Conservation (phyloP, 2,329 filamentous ascomycete species). For the Fusarium sarcochroum region DNA sequence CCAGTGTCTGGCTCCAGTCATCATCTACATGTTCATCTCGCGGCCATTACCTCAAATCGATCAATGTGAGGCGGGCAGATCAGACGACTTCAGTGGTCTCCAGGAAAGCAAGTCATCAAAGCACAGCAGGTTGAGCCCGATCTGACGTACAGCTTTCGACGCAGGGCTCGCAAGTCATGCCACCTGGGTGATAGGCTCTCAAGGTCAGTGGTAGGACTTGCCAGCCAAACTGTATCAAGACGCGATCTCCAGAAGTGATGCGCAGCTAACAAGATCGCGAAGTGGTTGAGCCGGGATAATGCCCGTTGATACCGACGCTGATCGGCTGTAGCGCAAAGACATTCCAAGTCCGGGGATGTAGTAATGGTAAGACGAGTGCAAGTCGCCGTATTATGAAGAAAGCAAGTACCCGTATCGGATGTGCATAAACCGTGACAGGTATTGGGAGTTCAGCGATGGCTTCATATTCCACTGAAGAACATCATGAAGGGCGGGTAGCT, state of each 20-base stretch:
- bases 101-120: constrained; percentile 33
- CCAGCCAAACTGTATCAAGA: constrained; percentile 13
- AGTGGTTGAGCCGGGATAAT: constrained; percentile 19
- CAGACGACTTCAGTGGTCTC: constrained; percentile 18
- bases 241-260: constrained; percentile 27
- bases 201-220: constrained; percentile 10
- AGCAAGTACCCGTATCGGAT: constrained; percentile 40
- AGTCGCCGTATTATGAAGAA: constrained; percentile 25
- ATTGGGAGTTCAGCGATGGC: constrained; percentile 24
- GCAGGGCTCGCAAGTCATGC: constrained; percentile 51
- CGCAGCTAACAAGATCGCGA: constrained; percentile 31
- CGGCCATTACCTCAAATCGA: constrained; percentile 32
- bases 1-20: constrained; percentile 27
- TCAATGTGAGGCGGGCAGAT: constrained; percentile 38
- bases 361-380: constrained; percentile 28
- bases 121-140: constrained; percentile 29
- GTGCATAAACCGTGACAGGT: constrained; percentile 40
- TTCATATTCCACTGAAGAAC: constrained; percentile 15
- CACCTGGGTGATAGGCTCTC: constrained; percentile 24
- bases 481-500: constrained; percentile 29
- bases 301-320: constrained; percentile 30
- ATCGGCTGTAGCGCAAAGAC: constrained; percentile 27
- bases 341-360: constrained; percentile 30
- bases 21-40: constrained; percentile 36
- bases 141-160: constrained; percentile 45